Conservation (phyloP, 805 yeast genomes). For the Metschnikowia aberdeeniae region DNA sequence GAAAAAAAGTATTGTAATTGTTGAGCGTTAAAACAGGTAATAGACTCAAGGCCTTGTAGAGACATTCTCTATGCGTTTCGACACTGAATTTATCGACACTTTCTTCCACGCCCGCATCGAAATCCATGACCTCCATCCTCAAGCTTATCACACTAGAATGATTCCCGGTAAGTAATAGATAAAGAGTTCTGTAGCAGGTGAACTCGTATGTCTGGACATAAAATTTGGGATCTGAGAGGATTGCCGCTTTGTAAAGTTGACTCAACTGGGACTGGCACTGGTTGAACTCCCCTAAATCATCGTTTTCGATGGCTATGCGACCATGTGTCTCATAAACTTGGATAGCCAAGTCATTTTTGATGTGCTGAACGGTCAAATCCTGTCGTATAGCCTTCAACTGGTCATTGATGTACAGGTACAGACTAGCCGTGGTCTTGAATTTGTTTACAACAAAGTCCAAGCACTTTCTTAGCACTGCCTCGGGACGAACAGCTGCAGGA, state of each 20-base stretch:
- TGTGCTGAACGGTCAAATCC: constrained; percentile 88
- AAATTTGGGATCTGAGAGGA: constrained; percentile 19
- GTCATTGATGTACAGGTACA: constrained; percentile 76
- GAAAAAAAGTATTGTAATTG: constrained; percentile 36
- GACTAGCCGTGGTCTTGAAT: constrained; percentile 41
- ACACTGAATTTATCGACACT: not conserved
- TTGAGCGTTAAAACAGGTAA: constrained; percentile 8
- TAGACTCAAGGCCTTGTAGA: constrained; percentile 13
- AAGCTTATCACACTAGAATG: constrained; percentile 49
- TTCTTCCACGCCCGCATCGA: constrained; percentile 3
- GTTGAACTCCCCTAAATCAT: constrained; percentile 90
- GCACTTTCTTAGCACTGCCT: constrained; percentile 54
- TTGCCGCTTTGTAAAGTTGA: constrained; percentile 46
- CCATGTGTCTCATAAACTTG: constrained; percentile 83
- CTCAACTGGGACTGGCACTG: constrained; percentile 86
- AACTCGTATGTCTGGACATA: constrained; percentile 46
- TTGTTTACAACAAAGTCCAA: constrained; percentile 50
- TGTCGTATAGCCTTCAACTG: constrained; percentile 92
- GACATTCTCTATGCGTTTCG: constrained; percentile 4
- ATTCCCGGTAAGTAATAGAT: constrained; percentile 71
- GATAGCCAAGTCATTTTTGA: constrained; percentile 72
- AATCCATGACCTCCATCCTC: constrained; percentile 9
- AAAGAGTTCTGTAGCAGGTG: constrained; percentile 66
- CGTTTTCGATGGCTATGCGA: constrained; percentile 74
- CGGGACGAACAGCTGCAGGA: constrained; percentile 79